These are phyloP conservation scores for Solanum aculeatissimum DNA, from an alignment of 305 asterid species.

Conservation along the genomic window DNA sequence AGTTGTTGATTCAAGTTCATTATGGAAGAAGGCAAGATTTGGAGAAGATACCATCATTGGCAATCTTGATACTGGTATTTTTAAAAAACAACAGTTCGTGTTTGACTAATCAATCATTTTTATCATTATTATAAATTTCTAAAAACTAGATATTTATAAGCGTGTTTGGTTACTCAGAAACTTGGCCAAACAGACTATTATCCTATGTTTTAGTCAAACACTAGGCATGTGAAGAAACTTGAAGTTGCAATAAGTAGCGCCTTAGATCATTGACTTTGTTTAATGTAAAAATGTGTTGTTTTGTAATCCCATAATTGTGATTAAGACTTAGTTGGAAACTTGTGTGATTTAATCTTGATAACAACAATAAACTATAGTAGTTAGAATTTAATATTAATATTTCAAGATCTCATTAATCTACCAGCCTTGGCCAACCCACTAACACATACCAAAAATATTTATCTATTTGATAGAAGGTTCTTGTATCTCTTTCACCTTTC, in stretches of 20 bases:
- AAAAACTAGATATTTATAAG: background rate
- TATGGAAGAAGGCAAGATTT: slow-evolving; percentile 79
- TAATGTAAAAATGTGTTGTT: slow-evolving; percentile 9
- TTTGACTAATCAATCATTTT: background rate
- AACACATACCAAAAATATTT: slow-evolving; percentile 7
- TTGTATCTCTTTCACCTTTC: slow-evolving; percentile 16
- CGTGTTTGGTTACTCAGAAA: background rate
- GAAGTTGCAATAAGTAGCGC: slow-evolving; percentile 15
- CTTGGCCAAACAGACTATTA: background rate
- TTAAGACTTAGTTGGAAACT: slow-evolving; percentile 11
- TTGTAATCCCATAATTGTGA: slow-evolving; percentile 6
- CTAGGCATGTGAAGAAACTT: slow-evolving; percentile 1
- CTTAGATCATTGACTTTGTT: slow-evolving; percentile 20
- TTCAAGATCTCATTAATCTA: slow-evolving; percentile 17
- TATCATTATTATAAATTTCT: background rate
- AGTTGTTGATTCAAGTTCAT: slow-evolving; percentile 25
- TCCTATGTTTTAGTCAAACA: background rate
- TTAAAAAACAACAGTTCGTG: background rate
- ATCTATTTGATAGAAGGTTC: slow-evolving; percentile 3
- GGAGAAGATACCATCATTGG: slow-evolving; percentile 78
- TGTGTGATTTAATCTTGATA: slow-evolving; percentile 1
- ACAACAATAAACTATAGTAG: slow-evolving; percentile 1
- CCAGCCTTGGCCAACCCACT: slow-evolving; percentile 15
- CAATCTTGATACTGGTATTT: slow-evolving; percentile 79
- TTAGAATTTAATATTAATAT: slow-evolving; percentile 1